Evolutionary conservation across 2,329 filamentous ascomycete genomes (phyloP).

Genomic region (Pseudonectria buxi): DNA sequence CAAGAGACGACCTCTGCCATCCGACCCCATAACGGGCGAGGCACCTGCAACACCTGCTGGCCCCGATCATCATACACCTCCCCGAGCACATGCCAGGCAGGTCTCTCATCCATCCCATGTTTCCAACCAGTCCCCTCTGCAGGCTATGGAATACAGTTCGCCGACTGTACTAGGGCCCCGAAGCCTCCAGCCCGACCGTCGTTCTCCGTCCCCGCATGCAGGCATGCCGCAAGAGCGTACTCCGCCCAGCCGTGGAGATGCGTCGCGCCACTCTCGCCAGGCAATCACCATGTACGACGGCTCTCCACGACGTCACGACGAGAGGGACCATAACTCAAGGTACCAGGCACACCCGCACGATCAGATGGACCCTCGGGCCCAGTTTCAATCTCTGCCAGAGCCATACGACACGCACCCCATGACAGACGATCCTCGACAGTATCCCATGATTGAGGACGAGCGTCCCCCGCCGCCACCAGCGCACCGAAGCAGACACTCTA

Average conservation of each 20-base stretch:
- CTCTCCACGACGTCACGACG: conserved; percentile 29
- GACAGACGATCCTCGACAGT: conserved; percentile 26
- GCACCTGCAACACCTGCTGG: conserved; percentile 21
- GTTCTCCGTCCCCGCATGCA: conserved; percentile 28
- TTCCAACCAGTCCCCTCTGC: conserved; percentile 47
- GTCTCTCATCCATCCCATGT: conserved; percentile 32
- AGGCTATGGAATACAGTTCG: conserved; percentile 44
- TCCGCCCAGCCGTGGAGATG: conserved; percentile 16
- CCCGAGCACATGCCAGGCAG: conserved; percentile 39
- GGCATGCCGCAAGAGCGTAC: conserved; percentile 12
- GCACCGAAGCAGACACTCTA: conserved; percentile 43
- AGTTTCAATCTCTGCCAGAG: conserved; percentile 28
- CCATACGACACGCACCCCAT: conserved; percentile 24
- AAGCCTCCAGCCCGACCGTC: conserved; percentile 30
- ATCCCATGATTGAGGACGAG: conserved; percentile 33
- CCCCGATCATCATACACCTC: conserved; percentile 41
- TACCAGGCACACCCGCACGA: conserved; percentile 27
- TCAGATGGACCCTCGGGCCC: conserved; percentile 30
- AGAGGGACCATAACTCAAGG: conserved; percentile 30
- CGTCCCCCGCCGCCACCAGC: conserved; percentile 51
- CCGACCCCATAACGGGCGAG: conserved; percentile 61
- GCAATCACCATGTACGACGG: conserved; percentile 31
- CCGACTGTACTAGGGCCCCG: conserved; percentile 30
- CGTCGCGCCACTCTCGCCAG: conserved; percentile 25
- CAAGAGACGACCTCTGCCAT: conserved; percentile 78